Evolutionary conservation across 805 yeast genomes (phyloP), one percentile per base, ranked within the genome.

Genomic region (Spathaspora girioi): DNA sequence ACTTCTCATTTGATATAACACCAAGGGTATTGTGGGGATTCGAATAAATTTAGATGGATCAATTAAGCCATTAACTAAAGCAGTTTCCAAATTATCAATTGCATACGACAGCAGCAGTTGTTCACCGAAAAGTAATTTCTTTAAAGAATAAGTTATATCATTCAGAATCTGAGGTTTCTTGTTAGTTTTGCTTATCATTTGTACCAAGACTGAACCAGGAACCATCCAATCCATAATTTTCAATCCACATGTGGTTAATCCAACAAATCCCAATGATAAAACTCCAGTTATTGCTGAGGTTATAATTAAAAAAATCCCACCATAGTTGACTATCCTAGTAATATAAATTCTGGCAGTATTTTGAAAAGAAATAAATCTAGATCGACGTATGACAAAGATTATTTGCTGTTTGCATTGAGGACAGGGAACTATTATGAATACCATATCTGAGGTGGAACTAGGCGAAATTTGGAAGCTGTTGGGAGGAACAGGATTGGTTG

Each of bases 391-490:
- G 31, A 61, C 55, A 55, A 74, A 72, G 9, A 60, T 52, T 45
- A 74, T 67, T 26, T 66, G 64, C 23, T 61, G 56, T 49, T 71
- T 71, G 53, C 78, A 74, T 52, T 74, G 78, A 2, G 78, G 77
- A 50, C 78, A 74, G 5, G 68, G 58, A 5, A 73, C 68, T 31
- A 67, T 49, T 10, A 67, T 51, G 14, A 58, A 53, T 19, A 59
- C 60, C 29, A 47, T 35, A 35, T 35, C 17, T 35, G 40, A 35
- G 14, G 18, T 4, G 15, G 40, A 15, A 14, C 11, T 4, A 14
- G n/a, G 40, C 15, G 8, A 18, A 35, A 35, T 35, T 35, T 32
- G 15, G 12, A 32, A 32, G 8, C 2, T 4, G 35, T 5, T 31
- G 35, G 4, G 35, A 14, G 26, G 6, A 23, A 23, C 26, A 11